Percentiles rank a stretch among this genome's conserved stretches.
phyloP scores from a whole-genome alignment of 2,329 filamentous ascomycete genomes.

The Sporothrix variecibatus region DNA sequence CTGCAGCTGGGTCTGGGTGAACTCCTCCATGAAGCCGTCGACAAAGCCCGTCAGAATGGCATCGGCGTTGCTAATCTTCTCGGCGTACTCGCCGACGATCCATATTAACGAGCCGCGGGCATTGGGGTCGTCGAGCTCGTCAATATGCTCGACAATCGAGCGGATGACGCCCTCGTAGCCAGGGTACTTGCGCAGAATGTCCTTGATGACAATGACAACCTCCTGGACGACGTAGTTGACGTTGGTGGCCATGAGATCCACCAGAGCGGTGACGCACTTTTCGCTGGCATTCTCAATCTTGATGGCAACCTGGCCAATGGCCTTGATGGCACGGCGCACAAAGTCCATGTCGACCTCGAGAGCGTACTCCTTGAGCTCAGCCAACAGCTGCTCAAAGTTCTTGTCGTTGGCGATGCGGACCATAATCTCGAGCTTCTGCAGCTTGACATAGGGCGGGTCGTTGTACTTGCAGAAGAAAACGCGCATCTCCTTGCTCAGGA shows the following conservation, averaged over 20 bases:
- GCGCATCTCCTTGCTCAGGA: conserved; percentile 93
- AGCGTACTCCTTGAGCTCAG: conserved; percentile 95
- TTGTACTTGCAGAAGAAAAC: conserved; percentile 99
- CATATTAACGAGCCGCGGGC: conserved; percentile 91
- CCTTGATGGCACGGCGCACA: conserved; percentile 88
- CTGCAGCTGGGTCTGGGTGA: conserved; percentile 97
- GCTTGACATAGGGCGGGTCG: conserved; percentile 94
- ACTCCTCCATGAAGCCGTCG: conserved; percentile 93
- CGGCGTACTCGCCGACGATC: conserved; percentile 98
- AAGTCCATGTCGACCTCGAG: conserved; percentile 99
- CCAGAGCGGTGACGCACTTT: conserved; percentile 89
- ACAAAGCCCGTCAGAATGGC: conserved; percentile 91
- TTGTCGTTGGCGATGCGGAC: conserved; percentile 97
- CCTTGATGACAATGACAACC: conserved; percentile 97
- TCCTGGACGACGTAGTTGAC: conserved; percentile 99
- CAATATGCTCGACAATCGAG: conserved; percentile 92
- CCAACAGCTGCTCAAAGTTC: conserved; percentile 91
- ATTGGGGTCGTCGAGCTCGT: conserved; percentile 92
- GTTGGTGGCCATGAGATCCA: conserved; percentile 95
- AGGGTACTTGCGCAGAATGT: conserved; percentile 95
- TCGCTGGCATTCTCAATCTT: conserved; percentile 96
- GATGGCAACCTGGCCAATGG: conserved; percentile 96
- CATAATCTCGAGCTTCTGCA: conserved; percentile 98
- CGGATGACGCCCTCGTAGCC: conserved; percentile 98
- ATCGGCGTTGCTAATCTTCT: conserved; percentile 98